phyloP scores from a whole-genome alignment of 306 rosid species.

The Quercus agrifolia region DNA sequence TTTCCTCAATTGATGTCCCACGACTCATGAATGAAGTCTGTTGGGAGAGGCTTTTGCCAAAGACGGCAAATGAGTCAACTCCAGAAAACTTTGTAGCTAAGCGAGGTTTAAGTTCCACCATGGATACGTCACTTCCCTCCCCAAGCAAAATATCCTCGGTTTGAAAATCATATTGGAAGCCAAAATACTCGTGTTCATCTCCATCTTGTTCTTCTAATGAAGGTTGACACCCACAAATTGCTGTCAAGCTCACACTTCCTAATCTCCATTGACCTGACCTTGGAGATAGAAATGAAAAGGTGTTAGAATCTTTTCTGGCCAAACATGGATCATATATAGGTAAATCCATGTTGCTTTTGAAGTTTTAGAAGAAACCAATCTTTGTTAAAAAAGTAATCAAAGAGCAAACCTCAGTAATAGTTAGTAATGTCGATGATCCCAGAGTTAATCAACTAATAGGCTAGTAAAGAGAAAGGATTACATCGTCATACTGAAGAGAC shows the following conservation, averaged over 20 bases:
- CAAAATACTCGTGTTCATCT: slow-evolving; percentile 17
- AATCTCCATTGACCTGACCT: slow-evolving; percentile 93
- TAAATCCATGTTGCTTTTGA: background rate
- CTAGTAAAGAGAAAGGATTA: background rate
- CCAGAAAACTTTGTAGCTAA: slow-evolving; percentile 44
- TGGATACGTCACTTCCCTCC: slow-evolving; percentile 58
- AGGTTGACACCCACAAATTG: slow-evolving; percentile 32
- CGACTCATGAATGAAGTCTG: slow-evolving; percentile 12
- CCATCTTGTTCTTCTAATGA: slow-evolving; percentile 33
- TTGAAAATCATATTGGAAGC: slow-evolving; percentile 54
- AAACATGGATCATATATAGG: slow-evolving; percentile 1
- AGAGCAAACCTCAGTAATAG: background rate
- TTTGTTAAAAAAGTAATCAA: background rate
- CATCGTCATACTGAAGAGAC: background rate
- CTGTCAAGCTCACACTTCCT: slow-evolving; percentile 53
- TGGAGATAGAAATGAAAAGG: slow-evolving; percentile 33
- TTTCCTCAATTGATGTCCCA: slow-evolving; percentile 53
- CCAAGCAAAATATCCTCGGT: slow-evolving; percentile 67
- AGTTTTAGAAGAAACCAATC: background rate
- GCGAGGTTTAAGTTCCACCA: slow-evolving; percentile 74
- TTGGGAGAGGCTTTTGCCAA: slow-evolving; percentile 33
- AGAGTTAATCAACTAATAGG: background rate
- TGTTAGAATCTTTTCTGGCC: slow-evolving; percentile 24
- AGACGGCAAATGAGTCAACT: slow-evolving; percentile 37
- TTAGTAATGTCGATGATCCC: background rate